phyloP scores from a whole-genome alignment of 257 asterid genomes.

The Solanum gandarillasii region DNA sequence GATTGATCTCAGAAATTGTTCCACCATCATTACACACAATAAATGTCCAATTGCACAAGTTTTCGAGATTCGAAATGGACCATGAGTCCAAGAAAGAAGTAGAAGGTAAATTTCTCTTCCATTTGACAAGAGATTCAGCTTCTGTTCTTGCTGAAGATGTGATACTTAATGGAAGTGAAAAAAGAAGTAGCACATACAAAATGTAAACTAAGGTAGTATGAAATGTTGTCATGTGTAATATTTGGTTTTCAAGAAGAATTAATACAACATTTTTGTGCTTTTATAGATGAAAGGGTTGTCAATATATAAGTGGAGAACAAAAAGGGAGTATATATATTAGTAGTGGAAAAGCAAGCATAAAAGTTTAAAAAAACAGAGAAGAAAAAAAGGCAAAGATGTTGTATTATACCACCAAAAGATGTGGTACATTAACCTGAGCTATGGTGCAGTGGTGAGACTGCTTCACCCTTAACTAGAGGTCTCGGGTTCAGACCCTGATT shows the following conservation, averaged over 20 bases:
- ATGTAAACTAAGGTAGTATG: slow-evolving; percentile 7
- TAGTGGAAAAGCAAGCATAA: neutral
- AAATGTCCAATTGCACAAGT: slow-evolving; percentile 61
- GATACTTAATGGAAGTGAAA: slow-evolving; percentile 14
- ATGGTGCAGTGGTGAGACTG: neutral
- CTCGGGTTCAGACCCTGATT: accelerated
- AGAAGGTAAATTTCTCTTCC: slow-evolving; percentile 36
- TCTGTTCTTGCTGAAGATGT: slow-evolving; percentile 38
- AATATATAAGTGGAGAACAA: neutral
- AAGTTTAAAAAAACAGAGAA: neutral
- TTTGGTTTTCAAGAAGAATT: neutral
- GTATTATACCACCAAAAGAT: neutral
- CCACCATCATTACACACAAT: slow-evolving; percentile 33
- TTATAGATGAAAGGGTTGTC: neutral
- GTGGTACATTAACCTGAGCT: no score
- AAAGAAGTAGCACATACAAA: slow-evolving; percentile 10
- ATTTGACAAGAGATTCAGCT: slow-evolving; percentile 49
- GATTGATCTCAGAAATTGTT: slow-evolving; percentile 32
- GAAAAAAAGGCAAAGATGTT: neutral
- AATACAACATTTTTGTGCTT: neutral
- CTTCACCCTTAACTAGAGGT: accelerated
- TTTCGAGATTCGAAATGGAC: slow-evolving; percentile 35
- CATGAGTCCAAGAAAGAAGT: slow-evolving; percentile 29
- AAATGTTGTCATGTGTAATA: slow-evolving; percentile 21
- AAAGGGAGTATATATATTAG: neutral